A percentile compares a stretch with the other conserved stretches of the same genome.
Evolutionary conservation across 768 basidiomycete species (phyloP).

Genomic region (Psilocybe sp.): DNA sequence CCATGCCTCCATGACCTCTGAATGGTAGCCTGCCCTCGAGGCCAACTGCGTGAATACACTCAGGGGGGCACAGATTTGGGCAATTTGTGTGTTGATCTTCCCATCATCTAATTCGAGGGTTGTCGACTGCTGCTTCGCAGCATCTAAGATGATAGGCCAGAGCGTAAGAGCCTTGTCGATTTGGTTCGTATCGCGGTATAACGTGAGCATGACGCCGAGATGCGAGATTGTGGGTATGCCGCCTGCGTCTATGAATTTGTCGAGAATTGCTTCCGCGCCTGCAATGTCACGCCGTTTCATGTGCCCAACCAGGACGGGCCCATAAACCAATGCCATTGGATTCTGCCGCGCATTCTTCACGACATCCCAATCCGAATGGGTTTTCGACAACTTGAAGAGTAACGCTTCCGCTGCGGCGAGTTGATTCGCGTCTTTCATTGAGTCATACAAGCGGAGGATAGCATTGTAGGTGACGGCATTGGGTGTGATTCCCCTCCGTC

Average conservation of each 20-base stretch:
- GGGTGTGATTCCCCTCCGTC: constrained; percentile 58
- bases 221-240: constrained; percentile 57
- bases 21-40: constrained; percentile 59
- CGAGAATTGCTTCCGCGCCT: constrained; percentile 56
- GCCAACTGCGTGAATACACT: constrained; percentile 81
- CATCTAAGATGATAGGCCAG: constrained; percentile 67
- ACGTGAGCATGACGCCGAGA: constrained; percentile 66
- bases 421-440: constrained; percentile 44
- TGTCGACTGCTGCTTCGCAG: constrained; percentile 27
- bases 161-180: constrained; percentile 51
- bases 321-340: constrained; percentile 41
- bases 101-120: neutral
- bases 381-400: constrained; percentile 17
- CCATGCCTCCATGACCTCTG: constrained; percentile 67
- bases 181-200: constrained; percentile 60
- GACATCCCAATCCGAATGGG: constrained; percentile 33
- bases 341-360: constrained; percentile 29
- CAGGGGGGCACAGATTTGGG: constrained; percentile 43
- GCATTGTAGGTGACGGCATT: constrained; percentile 65
- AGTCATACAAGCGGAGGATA: constrained; percentile 62
- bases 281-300: constrained; percentile 38
- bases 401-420: constrained; percentile 66
- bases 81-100: constrained; percentile 2
- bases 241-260: constrained; percentile 49
- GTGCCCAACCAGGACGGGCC: constrained; percentile 58